Base-by-base conservation (phyloP, 2,329 filamentous ascomycete species). In the Ophiobolus disseminans region DNA sequence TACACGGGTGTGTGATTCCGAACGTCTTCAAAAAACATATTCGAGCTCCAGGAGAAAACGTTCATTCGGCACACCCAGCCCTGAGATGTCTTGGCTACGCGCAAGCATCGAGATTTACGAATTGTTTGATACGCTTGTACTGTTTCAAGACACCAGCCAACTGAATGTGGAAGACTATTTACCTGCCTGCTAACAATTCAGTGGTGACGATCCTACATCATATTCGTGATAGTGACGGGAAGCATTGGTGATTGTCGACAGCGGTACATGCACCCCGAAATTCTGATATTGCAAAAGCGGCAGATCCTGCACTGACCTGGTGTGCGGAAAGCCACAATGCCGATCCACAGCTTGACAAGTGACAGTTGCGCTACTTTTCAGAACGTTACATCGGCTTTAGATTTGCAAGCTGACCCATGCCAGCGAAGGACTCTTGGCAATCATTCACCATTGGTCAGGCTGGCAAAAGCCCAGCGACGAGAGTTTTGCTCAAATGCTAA, bases 301-400 rank as follows among this genome's bases (percentile, higher is more conserved):
- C 43, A 46, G 40, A 50, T 26, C 11, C 22, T 23, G 48, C 48
- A 50, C 42, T 38, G 43, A 50, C 48, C 42, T 46, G 48, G 42
- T 45, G 49, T 48, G 45, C 50, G 53, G 45, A 41, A 55, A 55
- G 48, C 48, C 40, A 48, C 40, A 14, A 21, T 28, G 25, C 16
- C 2, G 39, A 41, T 41, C 39, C 32, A 26, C 42, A 34, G 20
- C 42, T n/a, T 48, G 46, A 52, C 45, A 52, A 48, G 16, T 52
- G 53, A 57, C 52, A 48, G 44, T 31, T 43, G 50, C 53, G 45
- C 53, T 50, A 54, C 53, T 48, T 55, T 55, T 39, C 37, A 47
- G 56, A 55, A 44, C 43, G 56, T 59, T 59, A 59, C 56, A 59
- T 59, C 56, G 53, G 43, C 50, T 50, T 46, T 43, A 28, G 26